Evolutionary conservation across 768 basidiomycete species (phyloP), one percentile per base, ranked within the genome.

Genomic region (Gloeopeniophorella convolvens): DNA sequence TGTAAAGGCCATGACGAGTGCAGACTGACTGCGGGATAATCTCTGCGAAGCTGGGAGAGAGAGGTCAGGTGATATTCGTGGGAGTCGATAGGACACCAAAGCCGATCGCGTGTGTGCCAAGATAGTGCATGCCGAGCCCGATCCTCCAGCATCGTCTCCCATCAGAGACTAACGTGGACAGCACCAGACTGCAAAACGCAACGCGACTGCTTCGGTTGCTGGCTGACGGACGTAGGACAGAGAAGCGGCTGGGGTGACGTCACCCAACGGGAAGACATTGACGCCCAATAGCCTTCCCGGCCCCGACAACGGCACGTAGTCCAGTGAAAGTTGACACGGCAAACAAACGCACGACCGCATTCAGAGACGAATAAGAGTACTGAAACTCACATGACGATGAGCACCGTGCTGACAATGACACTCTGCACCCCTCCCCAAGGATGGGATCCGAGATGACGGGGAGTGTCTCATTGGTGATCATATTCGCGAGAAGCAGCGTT

Each of bases 11-110:
- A 70, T 91, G 85, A 31, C 91, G 85, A 18, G 89, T 89, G 66
- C 89, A 95, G n/a, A 94, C 71, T 1, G 88, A 89, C 62, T 95
- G 91, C 0, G 91, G 91, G 54, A 94, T 93, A 56, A 94, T 89
- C 69, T 94, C 90, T 21, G 90, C 72, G 64, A 93, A 94, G 51
- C 89, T 93, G 56, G 18, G 3, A 45, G 28, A 45, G 2, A 41
- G 34, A 16, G 15, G 35, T 49, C 40, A 37, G 35, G 27, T 21
- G 30, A 50, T 44, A n/a, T n/a, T n/a, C n/a, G n/a, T n/a, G n/a
- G n/a, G n/a, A n/a, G n/a, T n/a, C n/a, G n/a, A n/a, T n/a, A n/a
- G n/a, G n/a, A n/a, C n/a, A n/a, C n/a, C n/a, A n/a, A n/a, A n/a
- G n/a, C n/a, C n/a, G n/a, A n/a, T n/a, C n/a, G n/a, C n/a, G n/a